These are phyloP conservation scores for Cetradonia linearis DNA, from an alignment of 495 filamentous ascomycete genomes.

Conservation along the genomic window DNA sequence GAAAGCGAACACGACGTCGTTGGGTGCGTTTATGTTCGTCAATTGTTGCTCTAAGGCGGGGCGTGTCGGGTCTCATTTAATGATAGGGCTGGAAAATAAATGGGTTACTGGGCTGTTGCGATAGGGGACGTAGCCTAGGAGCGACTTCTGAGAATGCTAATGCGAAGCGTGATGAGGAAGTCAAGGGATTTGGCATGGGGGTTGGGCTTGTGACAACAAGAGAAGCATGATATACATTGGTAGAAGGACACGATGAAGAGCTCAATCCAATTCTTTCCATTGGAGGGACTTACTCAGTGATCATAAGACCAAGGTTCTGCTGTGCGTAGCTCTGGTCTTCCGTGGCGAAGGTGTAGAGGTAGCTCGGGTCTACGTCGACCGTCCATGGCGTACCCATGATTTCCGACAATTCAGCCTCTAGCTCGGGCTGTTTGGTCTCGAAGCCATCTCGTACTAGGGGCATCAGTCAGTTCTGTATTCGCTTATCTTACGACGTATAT, in stretches of 20 bases:
- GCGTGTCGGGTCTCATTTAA: no score
- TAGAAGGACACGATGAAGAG: background rate
- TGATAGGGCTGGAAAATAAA: no score
- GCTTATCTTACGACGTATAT: background rate
- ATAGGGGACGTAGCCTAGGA: no score
- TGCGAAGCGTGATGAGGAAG: no score
- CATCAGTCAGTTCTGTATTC: background rate
- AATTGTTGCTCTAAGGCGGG: no score
- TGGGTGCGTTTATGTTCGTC: no score
- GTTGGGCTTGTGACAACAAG: background rate
- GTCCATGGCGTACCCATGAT: conserved; percentile 39
- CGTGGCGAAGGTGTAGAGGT: conserved; percentile 38
- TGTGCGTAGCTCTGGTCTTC: conserved; percentile 36
- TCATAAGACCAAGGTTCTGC: conserved; percentile 36
- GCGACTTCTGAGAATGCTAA: no score
- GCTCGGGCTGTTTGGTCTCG: conserved; percentile 37
- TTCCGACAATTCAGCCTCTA: conserved; percentile 35
- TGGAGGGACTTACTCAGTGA: conserved; percentile 31
- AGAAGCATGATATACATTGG: no score
- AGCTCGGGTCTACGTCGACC: conserved; percentile 37
- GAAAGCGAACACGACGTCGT: no score
- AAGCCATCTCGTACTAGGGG: conserved; percentile 42
- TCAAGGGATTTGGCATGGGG: no score
- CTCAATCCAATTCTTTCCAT: background rate
- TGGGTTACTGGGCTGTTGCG: no score